Conservation (phyloP, 768 basidiomycete genomes). For the Xerocomus spinulosus region DNA sequence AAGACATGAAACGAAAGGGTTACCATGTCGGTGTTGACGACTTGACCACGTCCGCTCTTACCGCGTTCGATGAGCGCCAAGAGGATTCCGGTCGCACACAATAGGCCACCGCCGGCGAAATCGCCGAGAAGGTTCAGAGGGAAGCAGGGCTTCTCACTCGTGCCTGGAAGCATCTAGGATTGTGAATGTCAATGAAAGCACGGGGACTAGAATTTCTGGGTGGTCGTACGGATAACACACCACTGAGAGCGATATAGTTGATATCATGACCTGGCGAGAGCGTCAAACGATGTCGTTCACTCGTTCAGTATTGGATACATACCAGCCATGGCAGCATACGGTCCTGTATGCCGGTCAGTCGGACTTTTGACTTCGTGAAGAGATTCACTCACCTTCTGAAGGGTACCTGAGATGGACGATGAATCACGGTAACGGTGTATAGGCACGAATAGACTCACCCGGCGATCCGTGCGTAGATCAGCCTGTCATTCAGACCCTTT, state of each 20-base stretch:
- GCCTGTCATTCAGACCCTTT: conserved; percentile 51
- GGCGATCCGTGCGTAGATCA: conserved; percentile 71
- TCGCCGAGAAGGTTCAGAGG: conserved; percentile 78
- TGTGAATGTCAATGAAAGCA: not conserved
- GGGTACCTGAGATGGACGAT: conserved; percentile 45
- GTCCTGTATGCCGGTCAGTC: conserved; percentile 40
- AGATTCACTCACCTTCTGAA: conserved; percentile 42
- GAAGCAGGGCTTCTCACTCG: conserved; percentile 56
- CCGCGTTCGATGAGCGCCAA: conserved; percentile 68
- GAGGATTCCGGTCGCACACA: conserved; percentile 68
- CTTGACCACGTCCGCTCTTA: conserved; percentile 63
- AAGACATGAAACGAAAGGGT: not conserved
- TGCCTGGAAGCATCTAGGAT: conserved; percentile 62
- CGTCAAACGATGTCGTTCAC: not conserved
- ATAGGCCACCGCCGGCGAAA: conserved; percentile 77
- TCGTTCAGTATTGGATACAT: conserved; percentile 13
- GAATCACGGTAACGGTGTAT: not conserved
- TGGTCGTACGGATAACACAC: conserved; percentile 55
- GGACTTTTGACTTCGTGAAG: conserved; percentile 2
- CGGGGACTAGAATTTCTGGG: not conserved
- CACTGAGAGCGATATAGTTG: conserved; percentile 79
- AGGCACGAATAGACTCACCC: conserved; percentile 46
- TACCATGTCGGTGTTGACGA: conserved; percentile 77
- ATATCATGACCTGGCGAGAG: conserved; percentile 64
- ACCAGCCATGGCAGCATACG: conserved; percentile 76